Conservation (phyloP, 805 yeast species). For the Pichia gijzeniarum region DNA sequence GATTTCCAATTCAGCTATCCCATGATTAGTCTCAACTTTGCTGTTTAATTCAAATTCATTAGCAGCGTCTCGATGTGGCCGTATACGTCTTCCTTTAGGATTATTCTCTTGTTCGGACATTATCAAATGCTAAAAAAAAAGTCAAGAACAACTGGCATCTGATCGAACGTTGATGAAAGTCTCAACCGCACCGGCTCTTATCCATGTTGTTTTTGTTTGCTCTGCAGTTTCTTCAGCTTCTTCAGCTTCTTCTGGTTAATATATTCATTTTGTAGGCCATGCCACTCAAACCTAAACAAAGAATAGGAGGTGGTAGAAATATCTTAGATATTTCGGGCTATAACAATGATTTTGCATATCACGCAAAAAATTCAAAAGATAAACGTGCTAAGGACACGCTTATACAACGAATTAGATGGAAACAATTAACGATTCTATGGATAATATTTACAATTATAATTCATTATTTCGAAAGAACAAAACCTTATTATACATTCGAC, state of each 20-base stretch:
- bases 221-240: too few relatives aligned
- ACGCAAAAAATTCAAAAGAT: neutral
- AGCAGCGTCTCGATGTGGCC: neutral
- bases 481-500: conserved; percentile 38
- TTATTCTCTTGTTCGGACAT: too few relatives aligned
- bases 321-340: conserved; percentile 2
- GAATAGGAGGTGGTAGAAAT: neutral
- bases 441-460: conserved; percentile 40
- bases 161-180: too few relatives aligned
- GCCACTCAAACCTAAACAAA: conserved; percentile 4
- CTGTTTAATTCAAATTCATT: neutral
- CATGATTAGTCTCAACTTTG: neutral
- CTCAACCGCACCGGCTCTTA: too few relatives aligned
- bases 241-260: too few relatives aligned
- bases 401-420: conserved; percentile 9
- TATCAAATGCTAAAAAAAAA: too few relatives aligned
- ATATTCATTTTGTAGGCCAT: too few relatives aligned
- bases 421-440: conserved; percentile 23
- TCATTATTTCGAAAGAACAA: conserved; percentile 48
- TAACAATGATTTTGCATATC: neutral
- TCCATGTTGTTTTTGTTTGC: neutral
- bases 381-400: neutral
- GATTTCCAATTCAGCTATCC: conserved; percentile 5
- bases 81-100: neutral
- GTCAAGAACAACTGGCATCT: too few relatives aligned